A percentile compares a stretch with the other conserved stretches of the same genome.
Evolutionary conservation across 1,284 basidiomycete species (phyloP).

Genomic region (Ganoderma sinense): DNA sequence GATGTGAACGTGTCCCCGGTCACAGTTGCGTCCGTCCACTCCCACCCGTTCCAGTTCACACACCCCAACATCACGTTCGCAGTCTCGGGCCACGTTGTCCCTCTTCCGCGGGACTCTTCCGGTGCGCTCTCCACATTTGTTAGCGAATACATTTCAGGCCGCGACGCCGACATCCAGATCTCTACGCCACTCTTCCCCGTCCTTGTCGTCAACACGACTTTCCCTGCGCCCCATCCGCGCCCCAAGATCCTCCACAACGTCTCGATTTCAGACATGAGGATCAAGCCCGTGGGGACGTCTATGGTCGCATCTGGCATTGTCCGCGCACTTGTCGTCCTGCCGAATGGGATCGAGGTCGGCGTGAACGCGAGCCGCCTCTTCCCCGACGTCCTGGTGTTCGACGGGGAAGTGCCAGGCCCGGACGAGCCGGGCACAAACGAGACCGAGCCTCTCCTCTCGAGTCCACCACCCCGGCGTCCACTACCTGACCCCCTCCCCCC

Average conservation of each 20-base stretch:
- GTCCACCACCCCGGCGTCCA: conserved; percentile 50
- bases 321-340: conserved; percentile 68
- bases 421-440: conserved; percentile 24
- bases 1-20: conserved; percentile 40
- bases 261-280: conserved; percentile 76
- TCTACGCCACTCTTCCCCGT: conserved; percentile 59
- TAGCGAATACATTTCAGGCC: conserved; percentile 64
- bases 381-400: conserved; percentile 79
- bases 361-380: conserved; percentile 68
- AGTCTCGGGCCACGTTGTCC: conserved; percentile 65
- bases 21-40: conserved; percentile 60
- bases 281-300: conserved; percentile 54
- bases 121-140: conserved; percentile 65
- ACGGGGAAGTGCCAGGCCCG: conserved; percentile 61
- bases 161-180: conserved; percentile 63
- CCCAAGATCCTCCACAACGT: conserved; percentile 73
- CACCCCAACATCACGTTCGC: conserved; percentile 72
- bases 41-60: conserved; percentile 62
- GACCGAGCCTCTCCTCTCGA: conserved; percentile 10
- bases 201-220: conserved; percentile 55
- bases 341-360: conserved; percentile 66
- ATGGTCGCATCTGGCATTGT: conserved; percentile 75
- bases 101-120: conserved; percentile 54
- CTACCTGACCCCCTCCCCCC: conserved; percentile 71
- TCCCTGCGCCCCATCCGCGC: conserved; percentile 68